Conservation (phyloP, 2,329 filamentous ascomycete genomes). For the Chaetomium sp. region DNA sequence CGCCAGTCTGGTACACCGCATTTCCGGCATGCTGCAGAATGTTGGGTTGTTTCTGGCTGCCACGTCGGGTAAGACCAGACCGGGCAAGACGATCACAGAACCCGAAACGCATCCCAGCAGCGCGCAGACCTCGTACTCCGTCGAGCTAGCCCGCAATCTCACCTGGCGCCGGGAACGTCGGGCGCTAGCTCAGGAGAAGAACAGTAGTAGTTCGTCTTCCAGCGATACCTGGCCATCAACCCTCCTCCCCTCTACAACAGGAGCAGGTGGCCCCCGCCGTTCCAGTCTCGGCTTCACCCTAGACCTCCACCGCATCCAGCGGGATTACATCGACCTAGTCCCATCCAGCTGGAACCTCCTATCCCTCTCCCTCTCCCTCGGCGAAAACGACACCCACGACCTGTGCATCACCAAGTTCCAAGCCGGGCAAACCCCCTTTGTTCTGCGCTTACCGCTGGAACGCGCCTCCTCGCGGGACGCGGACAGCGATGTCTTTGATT, state of each 20-base stretch:
- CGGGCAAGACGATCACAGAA: conserved; percentile 24
- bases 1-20: conserved; percentile 54
- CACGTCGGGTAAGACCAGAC: conserved; percentile 42
- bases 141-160: conserved; percentile 65
- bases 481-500: conserved; percentile 74
- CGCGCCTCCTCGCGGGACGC: conserved; percentile 74
- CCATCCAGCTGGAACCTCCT: conserved; percentile 78
- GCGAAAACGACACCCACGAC: conserved; percentile 67
- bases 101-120: conserved; percentile 33
- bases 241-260: conserved; percentile 11
- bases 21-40: conserved; percentile 58
- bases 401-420: conserved; percentile 84
- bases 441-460: conserved; percentile 78
- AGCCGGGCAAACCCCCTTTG: conserved; percentile 68
- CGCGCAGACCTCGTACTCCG: conserved; percentile 54
- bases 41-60: conserved; percentile 61
- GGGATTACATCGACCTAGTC: conserved; percentile 77
- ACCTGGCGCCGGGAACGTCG: conserved; percentile 60
- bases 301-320: conserved; percentile 61
- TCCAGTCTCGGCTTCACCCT: conserved; percentile 41
- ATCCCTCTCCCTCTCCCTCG: conserved; percentile 79
- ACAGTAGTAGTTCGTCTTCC: conserved; percentile 27
- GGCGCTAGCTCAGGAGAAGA: conserved; percentile 44
- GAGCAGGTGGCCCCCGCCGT: conserved; percentile 24
- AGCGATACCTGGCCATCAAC: conserved; percentile 29